phyloP scores from a whole-genome alignment of 345 rosid genomes.

The Hibiscus mutabilis region DNA sequence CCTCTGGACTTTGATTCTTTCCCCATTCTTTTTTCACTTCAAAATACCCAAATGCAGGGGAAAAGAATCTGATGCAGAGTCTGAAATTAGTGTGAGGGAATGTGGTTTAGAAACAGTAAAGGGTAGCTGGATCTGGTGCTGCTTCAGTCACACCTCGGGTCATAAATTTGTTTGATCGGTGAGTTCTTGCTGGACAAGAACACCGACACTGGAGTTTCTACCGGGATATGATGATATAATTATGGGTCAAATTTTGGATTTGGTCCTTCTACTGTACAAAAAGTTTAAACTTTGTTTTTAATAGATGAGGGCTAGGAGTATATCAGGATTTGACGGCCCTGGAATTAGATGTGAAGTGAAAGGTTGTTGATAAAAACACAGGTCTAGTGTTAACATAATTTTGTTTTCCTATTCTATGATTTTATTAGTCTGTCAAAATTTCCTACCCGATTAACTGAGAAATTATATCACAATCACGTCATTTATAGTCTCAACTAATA shows the following conservation, averaged over 20 bases:
- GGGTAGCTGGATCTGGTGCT: conserved; percentile 1
- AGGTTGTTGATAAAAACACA: too few relatives aligned
- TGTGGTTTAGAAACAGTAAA: conserved; percentile 1
- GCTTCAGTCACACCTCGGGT: not conserved
- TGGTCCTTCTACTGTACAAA: too few relatives aligned
- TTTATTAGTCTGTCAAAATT: too few relatives aligned
- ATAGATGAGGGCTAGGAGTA: too few relatives aligned
- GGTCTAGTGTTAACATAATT: too few relatives aligned
- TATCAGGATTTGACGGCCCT: too few relatives aligned
- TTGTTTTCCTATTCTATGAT: too few relatives aligned
- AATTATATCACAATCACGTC: too few relatives aligned
- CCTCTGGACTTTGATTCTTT: conserved; percentile 58
- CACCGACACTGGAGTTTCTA: conserved; percentile 11
- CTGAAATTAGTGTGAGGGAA: not conserved
- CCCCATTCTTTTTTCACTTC: conserved; percentile 36
- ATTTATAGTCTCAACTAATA: too few relatives aligned
- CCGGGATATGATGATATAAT: conserved; percentile 8
- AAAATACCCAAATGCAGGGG: not conserved
- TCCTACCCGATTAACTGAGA: too few relatives aligned
- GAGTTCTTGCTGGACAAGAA: not conserved
- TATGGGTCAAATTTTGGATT: not conserved
- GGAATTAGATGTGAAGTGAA: too few relatives aligned
- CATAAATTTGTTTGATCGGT: not conserved
- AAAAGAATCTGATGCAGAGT: not conserved
- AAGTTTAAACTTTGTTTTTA: too few relatives aligned